Evolutionary conservation across 768 basidiomycete species (phyloP), one percentile per base, ranked within the genome.

Genomic region (Lactarius deliciosus): DNA sequence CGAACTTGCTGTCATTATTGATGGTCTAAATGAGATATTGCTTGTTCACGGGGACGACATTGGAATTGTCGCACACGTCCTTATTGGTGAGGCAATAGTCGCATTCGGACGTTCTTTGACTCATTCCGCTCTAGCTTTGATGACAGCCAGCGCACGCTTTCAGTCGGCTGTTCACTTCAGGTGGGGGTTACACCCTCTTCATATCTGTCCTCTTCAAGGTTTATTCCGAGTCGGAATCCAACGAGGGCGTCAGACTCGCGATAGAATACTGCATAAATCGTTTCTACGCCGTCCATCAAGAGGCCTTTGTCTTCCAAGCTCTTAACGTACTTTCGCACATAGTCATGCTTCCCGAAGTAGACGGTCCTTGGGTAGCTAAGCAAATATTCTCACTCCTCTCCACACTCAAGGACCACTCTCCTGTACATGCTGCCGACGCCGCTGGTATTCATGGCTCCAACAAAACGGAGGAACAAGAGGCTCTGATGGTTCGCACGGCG

Each of bases 91-190:
- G 85, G 64, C 2, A 20, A n/a, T 18, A 70, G 40, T 36, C 34
- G 28, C 65, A 47, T 50, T 22, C 20, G 32, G 8, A 22, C 34
- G 9, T 18, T 32, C 50, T 34, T 22, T 16, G 58, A 25, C 61
- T 57, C 22, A 50, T 54, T n/a, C 56, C 47, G 2, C 64, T 36
- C 55, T 65, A 89, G 90, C 86, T 7, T 80, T 88, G 36, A 87
- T 91, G 87, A 83, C 86, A 18, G 91, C 90, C 0, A 87, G 85
- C 60, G 89, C 89, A 9, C 85, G 91, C 20, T 93, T 92, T 72
- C 81, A 85, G n/a, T 36, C 84, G 91, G n/a, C 75, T 93, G 22
- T 90, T 92, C 74, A 84, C 84, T 8, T 85, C 88, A 2, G 86
- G 86, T 18, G 85, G 85, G 36, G 89, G 86, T 30, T 93, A 90